phyloP scores from a whole-genome alignment of 2,329 filamentous ascomycete genomes.

The Xenosphaeropsis pyriputrescens region DNA sequence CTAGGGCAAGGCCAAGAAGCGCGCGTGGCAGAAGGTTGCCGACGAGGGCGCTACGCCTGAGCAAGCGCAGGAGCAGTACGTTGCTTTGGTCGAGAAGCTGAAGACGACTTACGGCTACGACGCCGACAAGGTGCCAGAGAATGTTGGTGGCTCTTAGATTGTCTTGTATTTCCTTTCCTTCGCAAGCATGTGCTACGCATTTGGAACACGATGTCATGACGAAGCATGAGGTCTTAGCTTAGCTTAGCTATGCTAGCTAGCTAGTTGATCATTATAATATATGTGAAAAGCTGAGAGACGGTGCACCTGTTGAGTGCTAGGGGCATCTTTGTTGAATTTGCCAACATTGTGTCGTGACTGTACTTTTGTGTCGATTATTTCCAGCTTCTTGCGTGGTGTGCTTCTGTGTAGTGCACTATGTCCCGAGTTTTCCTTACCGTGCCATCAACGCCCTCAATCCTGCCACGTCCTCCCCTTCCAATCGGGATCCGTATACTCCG shows the following conservation, averaged over 20 bases:
- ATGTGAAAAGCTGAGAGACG: no score
- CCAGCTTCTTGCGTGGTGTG: no score
- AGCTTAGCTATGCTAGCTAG: no score
- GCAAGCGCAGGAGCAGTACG: constrained; percentile 63
- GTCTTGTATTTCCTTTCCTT: background rate
- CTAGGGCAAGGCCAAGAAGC: constrained; percentile 70
- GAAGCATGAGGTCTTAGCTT: constrained; percentile 1
- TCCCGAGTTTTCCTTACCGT: no score
- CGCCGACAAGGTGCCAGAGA: constrained; percentile 45
- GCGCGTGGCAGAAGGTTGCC: constrained; percentile 58
- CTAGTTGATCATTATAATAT: no score
- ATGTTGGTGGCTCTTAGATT: constrained; percentile 28
- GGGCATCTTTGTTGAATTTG: no score
- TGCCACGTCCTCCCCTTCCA: constrained; percentile 31
- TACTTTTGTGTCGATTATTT: no score
- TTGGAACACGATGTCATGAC: background rate
- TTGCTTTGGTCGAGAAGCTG: constrained; percentile 55
- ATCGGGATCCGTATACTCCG: constrained; percentile 44
- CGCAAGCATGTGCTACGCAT: no score
- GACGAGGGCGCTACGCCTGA: constrained; percentile 45
- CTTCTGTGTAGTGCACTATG: no score
- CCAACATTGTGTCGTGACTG: no score
- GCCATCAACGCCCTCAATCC: no score
- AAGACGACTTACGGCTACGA: constrained; percentile 58
- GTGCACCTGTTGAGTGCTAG: no score